Percentiles rank a stretch among this genome's conserved stretches.
These are phyloP conservation scores for Pichia sp. DNA, from an alignment of 1,139 yeast genomes.

Conservation along the genomic window DNA sequence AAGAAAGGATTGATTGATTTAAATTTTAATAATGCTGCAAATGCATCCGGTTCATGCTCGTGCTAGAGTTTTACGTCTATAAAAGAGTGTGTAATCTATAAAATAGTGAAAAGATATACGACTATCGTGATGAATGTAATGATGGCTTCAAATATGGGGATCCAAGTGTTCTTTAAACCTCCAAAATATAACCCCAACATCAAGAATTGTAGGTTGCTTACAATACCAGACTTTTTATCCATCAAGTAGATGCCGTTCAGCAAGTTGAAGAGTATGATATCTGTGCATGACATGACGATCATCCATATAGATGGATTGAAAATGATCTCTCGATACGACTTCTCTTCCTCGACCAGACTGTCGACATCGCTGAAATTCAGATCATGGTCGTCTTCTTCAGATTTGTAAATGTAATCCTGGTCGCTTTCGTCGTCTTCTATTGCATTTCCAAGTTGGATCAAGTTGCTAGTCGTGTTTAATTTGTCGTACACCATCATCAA, in stretches of 20 bases:
- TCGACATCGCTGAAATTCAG: no score
- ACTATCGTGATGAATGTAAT: not conserved
- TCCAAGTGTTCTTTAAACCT: not conserved
- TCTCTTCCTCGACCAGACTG: no score
- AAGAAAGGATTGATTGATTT: slow-evolving; percentile 28
- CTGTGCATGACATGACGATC: slow-evolving; percentile 1
- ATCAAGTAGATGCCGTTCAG: not conserved
- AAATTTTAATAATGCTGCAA: slow-evolving; percentile 12
- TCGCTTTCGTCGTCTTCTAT: not conserved
- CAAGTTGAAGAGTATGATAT: not conserved
- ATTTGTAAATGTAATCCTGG: no score
- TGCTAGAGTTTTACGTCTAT: slow-evolving; percentile 2
- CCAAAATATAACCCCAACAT: slow-evolving; percentile 8
- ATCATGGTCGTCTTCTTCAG: no score
- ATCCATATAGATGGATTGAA: not conserved
- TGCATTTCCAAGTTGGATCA: not conserved
- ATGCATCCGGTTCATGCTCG: slow-evolving; percentile 15
- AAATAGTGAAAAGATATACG: not conserved
- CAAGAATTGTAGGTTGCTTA: slow-evolving; percentile 7
- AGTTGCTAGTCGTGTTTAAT: slow-evolving; percentile 2
- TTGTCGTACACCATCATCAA: slow-evolving; percentile 26
- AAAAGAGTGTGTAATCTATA: not conserved
- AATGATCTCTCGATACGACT: not conserved
- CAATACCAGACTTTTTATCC: not conserved
- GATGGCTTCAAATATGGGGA: not conserved